Percentiles rank a stretch among this genome's conserved stretches.
These are phyloP conservation scores for Postia placenta DNA, from an alignment of 768 basidiomycete genomes.

Conservation along the genomic window DNA sequence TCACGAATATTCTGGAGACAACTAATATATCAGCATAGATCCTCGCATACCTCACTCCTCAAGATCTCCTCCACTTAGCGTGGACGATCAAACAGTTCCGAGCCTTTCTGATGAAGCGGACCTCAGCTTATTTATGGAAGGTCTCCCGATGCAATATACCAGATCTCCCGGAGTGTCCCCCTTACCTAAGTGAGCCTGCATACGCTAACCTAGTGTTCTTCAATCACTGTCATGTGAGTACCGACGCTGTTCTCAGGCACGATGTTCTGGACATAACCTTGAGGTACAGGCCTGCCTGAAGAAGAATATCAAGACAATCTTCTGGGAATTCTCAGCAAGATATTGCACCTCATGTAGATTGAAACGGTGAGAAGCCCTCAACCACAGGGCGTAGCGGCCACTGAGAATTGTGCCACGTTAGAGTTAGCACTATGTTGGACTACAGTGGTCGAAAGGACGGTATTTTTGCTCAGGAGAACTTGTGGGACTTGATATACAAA, in stretches of 20 bases:
- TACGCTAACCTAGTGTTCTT: slow-evolving; percentile 16
- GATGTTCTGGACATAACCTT: not conserved
- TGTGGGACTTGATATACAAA: too few species aligned
- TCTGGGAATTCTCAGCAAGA: slow-evolving; percentile 9
- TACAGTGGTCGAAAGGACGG: too few species aligned
- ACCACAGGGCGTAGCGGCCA: too few species aligned
- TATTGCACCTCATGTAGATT: slow-evolving; percentile 14
- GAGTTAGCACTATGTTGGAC: too few species aligned
- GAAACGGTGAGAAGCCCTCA: too few species aligned
- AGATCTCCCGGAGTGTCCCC: slow-evolving; percentile 12
- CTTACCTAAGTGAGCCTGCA: slow-evolving; percentile 10
- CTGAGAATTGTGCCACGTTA: too few species aligned
- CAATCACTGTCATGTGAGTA: slow-evolving; percentile 12
- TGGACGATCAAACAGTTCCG: slow-evolving; percentile 12
- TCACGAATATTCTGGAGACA: not conserved
- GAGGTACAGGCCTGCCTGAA: slow-evolving; percentile 10
- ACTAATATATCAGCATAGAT: slow-evolving; percentile 5
- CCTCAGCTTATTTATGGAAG: slow-evolving; percentile 9
- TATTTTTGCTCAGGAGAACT: too few species aligned
- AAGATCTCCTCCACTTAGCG: slow-evolving; percentile 13
- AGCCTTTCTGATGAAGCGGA: slow-evolving; percentile 9
- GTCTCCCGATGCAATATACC: slow-evolving; percentile 6
- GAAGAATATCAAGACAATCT: slow-evolving; percentile 2
- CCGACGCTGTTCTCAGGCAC: not conserved
- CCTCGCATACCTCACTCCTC: slow-evolving; percentile 8